phyloP scores from a whole-genome alignment of 2,329 filamentous ascomycete genomes.

The Phyllosticta paracitricarpa region DNA sequence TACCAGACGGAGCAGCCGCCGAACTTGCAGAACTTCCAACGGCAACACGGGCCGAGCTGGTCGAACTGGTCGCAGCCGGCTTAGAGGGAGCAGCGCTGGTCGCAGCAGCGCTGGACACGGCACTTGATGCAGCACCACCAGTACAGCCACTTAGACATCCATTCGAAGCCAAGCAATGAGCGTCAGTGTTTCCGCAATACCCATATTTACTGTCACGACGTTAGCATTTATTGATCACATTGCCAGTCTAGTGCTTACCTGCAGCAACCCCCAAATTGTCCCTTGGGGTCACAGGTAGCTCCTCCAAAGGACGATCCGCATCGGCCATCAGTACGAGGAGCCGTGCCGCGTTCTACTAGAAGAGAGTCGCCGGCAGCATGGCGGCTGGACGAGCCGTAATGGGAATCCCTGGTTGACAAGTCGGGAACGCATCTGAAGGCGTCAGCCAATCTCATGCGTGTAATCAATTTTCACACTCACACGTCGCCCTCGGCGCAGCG shows the following conservation, averaged over 20 bases:
- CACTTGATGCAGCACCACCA: neutral
- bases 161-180: conserved; percentile 18
- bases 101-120: neutral
- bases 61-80: neutral
- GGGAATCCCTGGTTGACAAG: conserved; percentile 12
- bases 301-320: conserved; percentile 20
- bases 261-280: conserved; percentile 16
- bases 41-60: conserved; percentile 17
- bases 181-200: conserved; percentile 25
- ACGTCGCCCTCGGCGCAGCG: conserved; percentile 25
- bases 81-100: neutral
- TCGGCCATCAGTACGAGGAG: conserved; percentile 16
- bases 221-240: neutral
- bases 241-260: conserved; percentile 11
- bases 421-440: neutral
- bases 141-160: conserved; percentile 29
- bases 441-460: neutral
- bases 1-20: conserved; percentile 11
- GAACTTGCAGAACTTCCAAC: conserved; percentile 7
- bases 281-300: conserved; percentile 16
- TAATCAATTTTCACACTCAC: conserved; percentile 15
- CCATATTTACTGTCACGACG: conserved; percentile 13
- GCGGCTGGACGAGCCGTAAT: conserved; percentile 20
- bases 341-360: conserved; percentile 21
- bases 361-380: conserved; percentile 13